Base-by-base conservation (phyloP, 768 basidiomycete genomes). In the Leccinum sublutescens region DNA sequence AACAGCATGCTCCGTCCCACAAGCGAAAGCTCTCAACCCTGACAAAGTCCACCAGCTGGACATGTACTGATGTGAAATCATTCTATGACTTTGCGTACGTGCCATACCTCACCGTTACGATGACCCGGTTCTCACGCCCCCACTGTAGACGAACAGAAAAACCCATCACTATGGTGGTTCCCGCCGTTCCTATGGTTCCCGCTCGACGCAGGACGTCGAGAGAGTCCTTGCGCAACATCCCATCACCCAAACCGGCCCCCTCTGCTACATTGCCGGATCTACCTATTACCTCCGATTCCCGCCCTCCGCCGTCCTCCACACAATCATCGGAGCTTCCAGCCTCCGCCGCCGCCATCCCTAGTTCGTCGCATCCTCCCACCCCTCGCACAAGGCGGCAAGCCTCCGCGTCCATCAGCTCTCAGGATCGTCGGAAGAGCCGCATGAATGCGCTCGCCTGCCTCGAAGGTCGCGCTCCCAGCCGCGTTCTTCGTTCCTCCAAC, bases 401-500 rank as follows among this genome's bases (percentile, higher is more conserved):
- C 38, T 72, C 66, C 11, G 74, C 62, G 52, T 79, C 82, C 2
- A 77, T 79, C 47, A 80, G 79, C 3, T 81, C 84, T 1, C 72
- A 74, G 57, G 78, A 76, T 2, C 79, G 82, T 15, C 71, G 71
- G 45, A 70, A 71, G 57, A 83, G 85, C 66, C 80, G 84, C 25
- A 81, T 80, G 45, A 79, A 82, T 23, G 87, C 88, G 0, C 81
- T 89, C 7, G 87, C 86, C 0, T 76, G 81, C 27, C 80, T 89
- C 25, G 88, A 89, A 62, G 87, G 87, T 15, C 80, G 66, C 31
- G 64, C 60, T 5, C 68, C 59, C 31, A 58, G 62, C 57, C 70
- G 69, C 21, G 57, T 66, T 6, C 51, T 66, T 1, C 52, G 65
- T 29, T n/a, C 55, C 29, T 57, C 62, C 58, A 48, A 40, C 55